phyloP scores from a whole-genome alignment of 2,329 filamentous ascomycete genomes.

The Pyrenophora seminiperda region DNA sequence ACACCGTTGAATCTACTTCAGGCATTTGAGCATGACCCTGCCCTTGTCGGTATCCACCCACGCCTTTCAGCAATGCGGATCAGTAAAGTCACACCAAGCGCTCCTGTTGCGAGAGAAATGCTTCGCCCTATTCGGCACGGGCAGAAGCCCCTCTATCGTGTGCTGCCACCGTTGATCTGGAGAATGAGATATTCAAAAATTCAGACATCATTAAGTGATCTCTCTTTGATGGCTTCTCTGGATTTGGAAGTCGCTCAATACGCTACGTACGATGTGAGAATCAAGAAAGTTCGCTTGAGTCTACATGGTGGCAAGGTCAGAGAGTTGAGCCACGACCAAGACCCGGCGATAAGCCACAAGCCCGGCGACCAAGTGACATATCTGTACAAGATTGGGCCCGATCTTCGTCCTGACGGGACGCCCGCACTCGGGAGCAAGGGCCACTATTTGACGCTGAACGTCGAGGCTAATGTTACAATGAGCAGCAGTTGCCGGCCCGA shows the following conservation, averaged over 20 bases:
- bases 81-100: slow-evolving; percentile 72
- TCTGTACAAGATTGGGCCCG: slow-evolving; percentile 66
- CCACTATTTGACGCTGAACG: slow-evolving; percentile 60
- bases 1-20: slow-evolving; percentile 78
- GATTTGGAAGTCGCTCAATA: slow-evolving; percentile 76
- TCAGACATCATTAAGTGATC: slow-evolving; percentile 58
- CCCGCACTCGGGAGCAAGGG: slow-evolving; percentile 50
- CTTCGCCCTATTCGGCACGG: slow-evolving; percentile 68
- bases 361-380: slow-evolving; percentile 78
- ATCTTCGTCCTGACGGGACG: slow-evolving; percentile 53
- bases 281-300: slow-evolving; percentile 64
- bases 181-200: slow-evolving; percentile 73
- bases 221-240: slow-evolving; percentile 69
- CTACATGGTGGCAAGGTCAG: slow-evolving; percentile 65
- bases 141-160: slow-evolving; percentile 65
- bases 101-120: slow-evolving; percentile 63
- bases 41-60: slow-evolving; percentile 65
- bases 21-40: slow-evolving; percentile 70
- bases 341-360: slow-evolving; percentile 64
- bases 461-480: slow-evolving; percentile 64
- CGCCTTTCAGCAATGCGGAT: slow-evolving; percentile 75
- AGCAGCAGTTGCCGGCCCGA: slow-evolving; percentile 64
- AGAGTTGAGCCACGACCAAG: slow-evolving; percentile 53
- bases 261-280: slow-evolving; percentile 67
- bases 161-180: slow-evolving; percentile 73